Evolutionary conservation across 1,284 basidiomycete species (phyloP), one percentile per base, ranked within the genome.

Genomic region (Amylostereum chailletii): DNA sequence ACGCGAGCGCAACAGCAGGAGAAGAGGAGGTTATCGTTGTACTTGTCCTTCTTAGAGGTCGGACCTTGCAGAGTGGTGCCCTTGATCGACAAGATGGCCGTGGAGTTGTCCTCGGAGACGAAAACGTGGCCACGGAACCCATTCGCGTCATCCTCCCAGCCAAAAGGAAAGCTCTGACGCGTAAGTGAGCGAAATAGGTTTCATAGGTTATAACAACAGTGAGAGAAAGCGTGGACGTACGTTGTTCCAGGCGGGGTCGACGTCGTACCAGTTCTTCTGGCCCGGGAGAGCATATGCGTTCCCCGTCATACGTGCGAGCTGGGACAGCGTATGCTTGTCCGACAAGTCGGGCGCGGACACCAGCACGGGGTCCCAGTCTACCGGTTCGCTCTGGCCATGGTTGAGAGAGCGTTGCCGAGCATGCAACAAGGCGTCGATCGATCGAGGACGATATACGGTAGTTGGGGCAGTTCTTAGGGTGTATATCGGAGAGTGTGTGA

Each of bases 1-100:
- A 98, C 91, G 32, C 86, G 76, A 3, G 94, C 95, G 61, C 96
- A 99, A 66, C 96, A 99, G 71, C 96, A 99, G 0, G 94, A 97
- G 69, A 97, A 98, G 27, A 98, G 70, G 56, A 96, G 69, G 61
- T 99, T 99, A 68, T 99, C 96, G 62, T 99, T 99, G 60, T 86
- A 84, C 71, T 95, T 97, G 71, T 99, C 95, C 62, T 90, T 86
- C 65, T 85, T 89, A 53, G 87, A 88, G 1, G 92, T 90, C 27
- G 92, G 89, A 1, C 93, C 93, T 26, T 53, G 83, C 8, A 70
- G 54, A 5, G 89, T 93, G 0, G 96, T 99, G 33, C 95, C 96
- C 66, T 99, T 99, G 68, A 99, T 90, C 30, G 93, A 83, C 8
- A 99, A 75, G 9, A 99, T 77, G 48, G 94, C 76, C 0, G 90